A percentile compares a stretch with the other conserved stretches of the same genome.
These are phyloP conservation scores for Boletus insuetus DNA, from an alignment of 768 basidiomycete species.

Conservation along the genomic window DNA sequence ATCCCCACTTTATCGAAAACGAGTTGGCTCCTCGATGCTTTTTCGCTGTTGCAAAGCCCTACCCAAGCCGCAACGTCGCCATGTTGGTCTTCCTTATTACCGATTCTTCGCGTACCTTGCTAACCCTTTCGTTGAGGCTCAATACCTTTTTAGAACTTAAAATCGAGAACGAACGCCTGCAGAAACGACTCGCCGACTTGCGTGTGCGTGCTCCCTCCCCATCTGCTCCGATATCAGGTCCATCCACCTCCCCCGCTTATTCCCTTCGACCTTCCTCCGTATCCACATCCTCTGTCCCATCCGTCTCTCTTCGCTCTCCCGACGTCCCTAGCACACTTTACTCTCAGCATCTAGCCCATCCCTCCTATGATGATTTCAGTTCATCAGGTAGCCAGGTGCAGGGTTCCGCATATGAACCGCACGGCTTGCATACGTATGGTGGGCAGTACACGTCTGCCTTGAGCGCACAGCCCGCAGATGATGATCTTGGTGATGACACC, in stretches of 20 bases:
- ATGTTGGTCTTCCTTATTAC: constrained; percentile 43
- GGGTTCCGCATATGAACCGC: constrained; percentile 18
- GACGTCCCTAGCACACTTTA: constrained; percentile 15
- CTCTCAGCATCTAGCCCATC: constrained; percentile 10
- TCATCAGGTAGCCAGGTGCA: constrained; percentile 10
- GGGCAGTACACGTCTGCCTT: constrained; percentile 16
- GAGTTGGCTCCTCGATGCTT: constrained; percentile 53
- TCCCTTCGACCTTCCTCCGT: constrained; percentile 28
- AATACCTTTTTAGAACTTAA: constrained; percentile 81
- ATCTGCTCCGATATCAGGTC: constrained; percentile 11
- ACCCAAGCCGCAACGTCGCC: constrained; percentile 68
- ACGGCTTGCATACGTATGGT: constrained; percentile 13
- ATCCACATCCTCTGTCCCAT: constrained; percentile 21
- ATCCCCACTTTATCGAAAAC: constrained; percentile 47
- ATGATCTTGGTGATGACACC: constrained; percentile 50
- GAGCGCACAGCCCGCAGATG: constrained; percentile 24
- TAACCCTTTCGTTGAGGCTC: constrained; percentile 42
- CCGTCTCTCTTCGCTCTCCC: constrained; percentile 7
- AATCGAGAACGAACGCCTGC: constrained; percentile 79
- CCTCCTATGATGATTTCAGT: constrained; percentile 17
- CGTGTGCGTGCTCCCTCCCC: constrained; percentile 26
- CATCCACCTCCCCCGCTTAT: constrained; percentile 24
- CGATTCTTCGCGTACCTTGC: neutral
- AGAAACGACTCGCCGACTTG: constrained; percentile 53
- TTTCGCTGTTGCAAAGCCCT: constrained; percentile 74